Conservation (phyloP, 768 basidiomycete genomes). For the Hericium alpestre region DNA sequence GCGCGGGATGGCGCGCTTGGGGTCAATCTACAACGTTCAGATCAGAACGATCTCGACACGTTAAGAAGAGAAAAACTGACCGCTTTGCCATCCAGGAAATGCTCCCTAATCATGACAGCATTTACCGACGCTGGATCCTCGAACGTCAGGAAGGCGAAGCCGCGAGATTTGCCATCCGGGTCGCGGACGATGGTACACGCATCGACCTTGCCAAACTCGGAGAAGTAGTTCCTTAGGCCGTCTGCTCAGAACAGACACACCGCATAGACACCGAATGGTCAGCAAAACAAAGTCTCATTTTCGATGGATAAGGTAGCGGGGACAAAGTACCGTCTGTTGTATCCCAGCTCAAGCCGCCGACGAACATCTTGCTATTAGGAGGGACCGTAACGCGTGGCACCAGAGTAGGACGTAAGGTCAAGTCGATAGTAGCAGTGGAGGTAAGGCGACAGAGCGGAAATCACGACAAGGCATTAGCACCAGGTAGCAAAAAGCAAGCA, state of each 20-base stretch:
- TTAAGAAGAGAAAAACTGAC: conserved; percentile 39
- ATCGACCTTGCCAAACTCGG: conserved; percentile 94
- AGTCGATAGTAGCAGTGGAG: conserved; percentile 12
- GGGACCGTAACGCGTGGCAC: conserved; percentile 8
- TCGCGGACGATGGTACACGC: conserved; percentile 99
- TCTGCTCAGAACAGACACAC: conserved; percentile 34
- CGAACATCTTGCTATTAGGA: conserved; percentile 93
- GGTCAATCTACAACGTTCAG: conserved; percentile 68
- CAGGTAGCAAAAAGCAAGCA: conserved; percentile 12
- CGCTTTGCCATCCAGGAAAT: conserved; percentile 93
- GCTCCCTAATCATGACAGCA: conserved; percentile 90
- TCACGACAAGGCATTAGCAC: conserved; percentile 9
- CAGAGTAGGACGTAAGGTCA: conserved; percentile 9
- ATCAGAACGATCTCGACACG: background rate
- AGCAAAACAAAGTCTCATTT: conserved; percentile 23
- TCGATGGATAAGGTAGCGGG: conserved; percentile 20
- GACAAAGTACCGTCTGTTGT: conserved; percentile 85
- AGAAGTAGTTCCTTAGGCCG: conserved; percentile 75
- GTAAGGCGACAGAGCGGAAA: conserved; percentile 1
- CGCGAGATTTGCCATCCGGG: conserved; percentile 84
- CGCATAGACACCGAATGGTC: conserved; percentile 33
- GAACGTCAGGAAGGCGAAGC: conserved; percentile 97
- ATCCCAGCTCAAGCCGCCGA: conserved; percentile 99
- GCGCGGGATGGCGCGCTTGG: conserved; percentile 96
- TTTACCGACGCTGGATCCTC: conserved; percentile 88